Conservation (phyloP, 2,329 filamentous ascomycete genomes). For the Cytospora piceicola region DNA sequence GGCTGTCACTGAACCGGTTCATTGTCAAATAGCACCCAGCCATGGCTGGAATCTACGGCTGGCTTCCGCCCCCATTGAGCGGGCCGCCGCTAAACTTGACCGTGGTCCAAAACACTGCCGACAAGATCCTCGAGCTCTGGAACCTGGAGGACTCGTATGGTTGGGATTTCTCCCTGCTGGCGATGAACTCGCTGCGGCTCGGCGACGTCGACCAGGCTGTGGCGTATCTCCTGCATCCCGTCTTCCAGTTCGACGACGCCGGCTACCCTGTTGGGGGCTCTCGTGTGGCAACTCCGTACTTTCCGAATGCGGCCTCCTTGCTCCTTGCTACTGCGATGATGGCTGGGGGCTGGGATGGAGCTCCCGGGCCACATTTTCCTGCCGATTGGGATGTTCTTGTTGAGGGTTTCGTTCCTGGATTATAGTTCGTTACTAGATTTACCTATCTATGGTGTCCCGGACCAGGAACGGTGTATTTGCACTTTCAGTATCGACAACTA, state of each 20-base stretch:
- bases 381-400: slow-evolving; percentile 50
- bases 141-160: slow-evolving; percentile 46
- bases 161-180: slow-evolving; percentile 51
- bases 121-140: slow-evolving; percentile 45
- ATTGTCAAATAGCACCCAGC: slow-evolving; percentile 41
- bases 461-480: too few species aligned
- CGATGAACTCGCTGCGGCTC: slow-evolving; percentile 48
- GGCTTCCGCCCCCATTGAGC: slow-evolving; percentile 45
- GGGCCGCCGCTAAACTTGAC: slow-evolving; percentile 42
- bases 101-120: slow-evolving; percentile 43
- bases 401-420: slow-evolving; percentile 51
- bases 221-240: slow-evolving; percentile 51
- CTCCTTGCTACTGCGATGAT: slow-evolving; percentile 60
- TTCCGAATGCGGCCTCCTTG: slow-evolving; percentile 54
- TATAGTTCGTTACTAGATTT: slow-evolving; percentile 34
- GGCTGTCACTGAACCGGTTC: not conserved
- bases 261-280: slow-evolving; percentile 58
- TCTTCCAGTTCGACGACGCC: slow-evolving; percentile 59
- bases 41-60: slow-evolving; percentile 48
- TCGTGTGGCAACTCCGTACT: slow-evolving; percentile 61
- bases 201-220: slow-evolving; percentile 45
- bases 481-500: too few species aligned
- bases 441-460: too few species aligned
- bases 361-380: slow-evolving; percentile 51
- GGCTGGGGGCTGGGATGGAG: slow-evolving; percentile 59